These are phyloP conservation scores for Plasmodium knowlesi DNA, from an alignment of 169 alveolate species.

Conservation along the genomic window DNA sequence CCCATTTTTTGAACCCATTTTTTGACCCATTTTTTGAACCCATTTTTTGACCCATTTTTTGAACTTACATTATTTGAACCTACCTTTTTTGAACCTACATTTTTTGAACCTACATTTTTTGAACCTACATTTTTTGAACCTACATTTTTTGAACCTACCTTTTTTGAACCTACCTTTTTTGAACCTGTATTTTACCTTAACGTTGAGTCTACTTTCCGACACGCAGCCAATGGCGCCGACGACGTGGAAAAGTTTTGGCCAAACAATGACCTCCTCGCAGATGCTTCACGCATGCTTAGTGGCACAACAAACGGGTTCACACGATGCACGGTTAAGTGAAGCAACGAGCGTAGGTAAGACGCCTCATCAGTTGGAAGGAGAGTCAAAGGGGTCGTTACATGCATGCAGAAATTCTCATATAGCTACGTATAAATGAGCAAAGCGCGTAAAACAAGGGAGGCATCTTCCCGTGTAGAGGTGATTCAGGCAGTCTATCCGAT, in stretches of 20 bases:
- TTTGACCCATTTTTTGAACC: background rate
- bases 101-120: background rate
- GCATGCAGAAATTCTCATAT: no score
- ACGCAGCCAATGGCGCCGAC: background rate
- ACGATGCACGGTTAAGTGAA: background rate
- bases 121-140: background rate
- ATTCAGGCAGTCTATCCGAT: background rate
- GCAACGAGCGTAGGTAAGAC: background rate
- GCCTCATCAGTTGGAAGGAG: background rate
- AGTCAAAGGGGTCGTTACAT: background rate
- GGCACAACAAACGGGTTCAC: background rate
- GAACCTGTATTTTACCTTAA: background rate
- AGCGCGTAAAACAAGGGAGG: background rate
- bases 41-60: background rate
- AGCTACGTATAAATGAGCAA: background rate
- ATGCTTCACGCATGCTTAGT: background rate
- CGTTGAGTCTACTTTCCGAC: background rate
- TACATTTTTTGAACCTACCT: background rate
- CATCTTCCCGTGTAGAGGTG: background rate
- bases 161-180: background rate
- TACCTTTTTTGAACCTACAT: background rate
- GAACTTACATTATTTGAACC: no score
- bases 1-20: background rate
- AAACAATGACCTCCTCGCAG: no score
- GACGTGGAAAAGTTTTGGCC: no score